Evolutionary conservation across 371 early-diverging fungal genomes (phyloP).

Genomic region (Mucor piriformis): DNA sequence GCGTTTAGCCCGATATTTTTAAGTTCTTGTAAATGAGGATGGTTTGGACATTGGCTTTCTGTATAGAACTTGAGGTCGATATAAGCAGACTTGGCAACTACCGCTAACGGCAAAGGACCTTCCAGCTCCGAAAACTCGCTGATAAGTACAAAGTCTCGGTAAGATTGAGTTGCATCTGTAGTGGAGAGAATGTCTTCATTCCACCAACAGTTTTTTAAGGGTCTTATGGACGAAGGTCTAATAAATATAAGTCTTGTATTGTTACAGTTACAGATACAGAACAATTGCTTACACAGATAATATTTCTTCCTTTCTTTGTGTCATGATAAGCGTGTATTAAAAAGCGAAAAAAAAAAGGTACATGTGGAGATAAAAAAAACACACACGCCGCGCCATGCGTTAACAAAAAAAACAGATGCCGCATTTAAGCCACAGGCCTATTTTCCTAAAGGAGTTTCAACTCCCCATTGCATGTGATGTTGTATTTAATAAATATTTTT

Average conservation of each 20-base stretch:
- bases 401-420: background rate
- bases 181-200: conserved; percentile 15
- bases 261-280: background rate
- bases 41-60: conserved; percentile 1
- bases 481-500: background rate
- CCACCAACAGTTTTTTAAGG: conserved; percentile 20
- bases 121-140: conserved; percentile 66
- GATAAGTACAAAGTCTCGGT: conserved; percentile 59
- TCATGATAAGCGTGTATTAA: conserved; percentile 6
- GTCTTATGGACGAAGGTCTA: background rate
- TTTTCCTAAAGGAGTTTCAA: too few relatives aligned
- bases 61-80: conserved; percentile 43
- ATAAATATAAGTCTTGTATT: too few relatives aligned
- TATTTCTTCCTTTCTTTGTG: conserved; percentile 14
- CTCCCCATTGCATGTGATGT: too few relatives aligned
- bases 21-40: conserved; percentile 7
- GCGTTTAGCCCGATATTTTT: conserved; percentile 23
- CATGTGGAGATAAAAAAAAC: background rate
- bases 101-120: conserved; percentile 58
- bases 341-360: background rate
- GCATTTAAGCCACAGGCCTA: background rate
- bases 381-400: too few relatives aligned
- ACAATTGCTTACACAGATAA: background rate
- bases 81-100: conserved; percentile 41
- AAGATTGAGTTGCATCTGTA: conserved; percentile 7